These are phyloP conservation scores for Penicillium nordicum DNA, from an alignment of 2,329 filamentous ascomycete genomes.

Conservation along the genomic window DNA sequence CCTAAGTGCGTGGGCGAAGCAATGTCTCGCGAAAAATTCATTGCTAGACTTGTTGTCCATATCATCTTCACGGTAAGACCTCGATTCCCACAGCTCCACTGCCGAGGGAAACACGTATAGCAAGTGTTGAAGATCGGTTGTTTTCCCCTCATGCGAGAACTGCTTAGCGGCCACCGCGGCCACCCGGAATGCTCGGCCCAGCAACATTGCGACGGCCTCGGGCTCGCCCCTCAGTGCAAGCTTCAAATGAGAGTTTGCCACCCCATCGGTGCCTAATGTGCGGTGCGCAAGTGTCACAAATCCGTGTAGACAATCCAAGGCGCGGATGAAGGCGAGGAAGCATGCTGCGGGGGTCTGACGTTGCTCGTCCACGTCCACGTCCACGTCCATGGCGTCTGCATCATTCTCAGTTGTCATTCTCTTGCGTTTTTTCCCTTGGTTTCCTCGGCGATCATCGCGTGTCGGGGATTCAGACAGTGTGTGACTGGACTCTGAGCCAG, in stretches of 20 bases:
- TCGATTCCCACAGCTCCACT: slow-evolving; percentile 39
- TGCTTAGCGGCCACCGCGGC: slow-evolving; percentile 31
- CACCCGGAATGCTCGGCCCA: slow-evolving; percentile 36
- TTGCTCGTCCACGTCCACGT: slow-evolving; percentile 31
- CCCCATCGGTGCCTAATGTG: slow-evolving; percentile 26
- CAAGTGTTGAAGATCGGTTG: slow-evolving; percentile 34
- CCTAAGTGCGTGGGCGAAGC: slow-evolving; percentile 35
- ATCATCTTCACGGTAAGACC: slow-evolving; percentile 34
- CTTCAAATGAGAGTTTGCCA: slow-evolving; percentile 40
- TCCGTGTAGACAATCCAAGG: slow-evolving; percentile 35
- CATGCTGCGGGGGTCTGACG: slow-evolving; percentile 31
- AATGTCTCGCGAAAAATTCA: slow-evolving; percentile 33
- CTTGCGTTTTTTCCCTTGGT: slow-evolving; percentile 40
- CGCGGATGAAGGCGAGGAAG: slow-evolving; percentile 34
- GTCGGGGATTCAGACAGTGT: slow-evolving; percentile 31
- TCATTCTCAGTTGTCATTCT: slow-evolving; percentile 27
- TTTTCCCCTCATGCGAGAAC: slow-evolving; percentile 28
- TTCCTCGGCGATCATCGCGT: slow-evolving; percentile 19
- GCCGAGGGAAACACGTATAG: slow-evolving; percentile 34
- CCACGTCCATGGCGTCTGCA: slow-evolving; percentile 29
- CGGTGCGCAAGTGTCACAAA: slow-evolving; percentile 29
- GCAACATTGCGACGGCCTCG: slow-evolving; percentile 31
- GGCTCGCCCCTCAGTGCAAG: slow-evolving; percentile 39
- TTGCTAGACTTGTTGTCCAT: slow-evolving; percentile 35
- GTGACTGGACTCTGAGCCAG: slow-evolving; percentile 36